These are phyloP conservation scores for Termitomyces sp. DNA, from an alignment of 768 basidiomycete species.

Conservation along the genomic window DNA sequence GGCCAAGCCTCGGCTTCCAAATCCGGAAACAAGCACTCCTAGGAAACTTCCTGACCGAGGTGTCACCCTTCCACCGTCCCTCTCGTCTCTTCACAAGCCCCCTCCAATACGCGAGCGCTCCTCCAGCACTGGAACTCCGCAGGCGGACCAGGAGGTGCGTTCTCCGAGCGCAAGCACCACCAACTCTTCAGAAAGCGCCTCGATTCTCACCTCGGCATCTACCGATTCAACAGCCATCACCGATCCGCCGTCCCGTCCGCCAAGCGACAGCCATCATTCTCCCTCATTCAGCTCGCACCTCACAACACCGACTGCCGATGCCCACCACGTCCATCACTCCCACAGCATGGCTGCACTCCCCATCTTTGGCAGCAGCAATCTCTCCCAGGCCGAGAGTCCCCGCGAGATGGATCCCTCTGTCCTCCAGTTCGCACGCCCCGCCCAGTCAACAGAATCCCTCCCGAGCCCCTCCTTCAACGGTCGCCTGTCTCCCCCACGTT, in stretches of 20 bases:
- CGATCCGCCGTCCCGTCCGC: conserved; percentile 41
- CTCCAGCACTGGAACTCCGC: conserved; percentile 24
- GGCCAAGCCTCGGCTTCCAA: conserved; percentile 13
- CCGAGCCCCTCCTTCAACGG: conserved; percentile 25
- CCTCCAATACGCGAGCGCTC: conserved; percentile 26
- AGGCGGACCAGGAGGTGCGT: conserved; percentile 22
- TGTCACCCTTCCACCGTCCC: conserved; percentile 28
- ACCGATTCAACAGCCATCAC: conserved; percentile 43
- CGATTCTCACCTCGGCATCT: conserved; percentile 38
- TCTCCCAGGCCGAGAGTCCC: conserved; percentile 33
- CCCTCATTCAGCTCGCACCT: conserved; percentile 10
- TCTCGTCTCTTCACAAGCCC: conserved; percentile 17
- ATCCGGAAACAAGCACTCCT: conserved; percentile 7
- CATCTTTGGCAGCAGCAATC: conserved; percentile 13
- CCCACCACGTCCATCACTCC: conserved; percentile 15
- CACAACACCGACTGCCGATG: conserved; percentile 22
- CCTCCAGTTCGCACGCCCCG: conserved; percentile 68
- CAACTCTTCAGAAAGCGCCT: conserved; percentile 38
- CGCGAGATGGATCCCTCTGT: conserved; percentile 71
- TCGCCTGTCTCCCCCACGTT: conserved; percentile 31
- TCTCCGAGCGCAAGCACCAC: conserved; percentile 28
- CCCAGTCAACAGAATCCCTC: conserved; percentile 69
- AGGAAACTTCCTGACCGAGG: conserved; percentile 22
- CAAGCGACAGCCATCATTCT: conserved; percentile 21
- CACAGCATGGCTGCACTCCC: conserved; percentile 34